Evolutionary conservation across 371 early-diverging fungal genomes (phyloP), one percentile per base, ranked within the genome.

Genomic region (Mucor piriformis): DNA sequence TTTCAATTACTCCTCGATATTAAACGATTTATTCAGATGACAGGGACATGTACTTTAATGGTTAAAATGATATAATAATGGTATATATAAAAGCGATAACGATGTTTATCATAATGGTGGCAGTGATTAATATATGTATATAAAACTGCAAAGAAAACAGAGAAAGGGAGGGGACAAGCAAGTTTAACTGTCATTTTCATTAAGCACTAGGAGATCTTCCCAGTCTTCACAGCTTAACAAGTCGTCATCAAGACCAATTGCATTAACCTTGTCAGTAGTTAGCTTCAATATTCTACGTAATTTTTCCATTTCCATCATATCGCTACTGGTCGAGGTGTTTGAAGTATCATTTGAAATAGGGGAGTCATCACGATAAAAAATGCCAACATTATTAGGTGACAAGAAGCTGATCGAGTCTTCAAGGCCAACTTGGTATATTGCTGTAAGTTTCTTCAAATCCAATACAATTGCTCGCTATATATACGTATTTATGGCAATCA

Each of bases 121-220:
- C 29, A 56, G 24, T 35, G 38, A 51, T 51, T 16, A 51, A 47
- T 55, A 47, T 44, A 59, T 51, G 44, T 35, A 51, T 43, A 59
- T 59, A 50, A 59, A 51, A 58, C 51, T 42, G 58, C 58, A 58
- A 58, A 58, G 58, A 58, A 44, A 58, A 58, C 50, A 58, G 50
- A 58, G 58, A 58, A 56, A 27, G 24, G 57, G 57, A 29, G 57
- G 6, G 15, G 48, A 35, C 46, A 54, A 54, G 37, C 21, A 56
- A 50, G 40, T 57, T 57, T 50, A 57, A 49, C 50, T 47, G 40
- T 50, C 50, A 57, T 57, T 57, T 57, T 46, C 7, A 57, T 57
- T 29, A 57, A 57, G 38, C 50, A 57, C 50, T 38, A 57, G 50
- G 20, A 57, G 57, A 57, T 57, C 50, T 57, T 57, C 57, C 57